Base-by-base conservation (phyloP, 179 eudicot species). In the Corrigiola litoralis region DNA sequence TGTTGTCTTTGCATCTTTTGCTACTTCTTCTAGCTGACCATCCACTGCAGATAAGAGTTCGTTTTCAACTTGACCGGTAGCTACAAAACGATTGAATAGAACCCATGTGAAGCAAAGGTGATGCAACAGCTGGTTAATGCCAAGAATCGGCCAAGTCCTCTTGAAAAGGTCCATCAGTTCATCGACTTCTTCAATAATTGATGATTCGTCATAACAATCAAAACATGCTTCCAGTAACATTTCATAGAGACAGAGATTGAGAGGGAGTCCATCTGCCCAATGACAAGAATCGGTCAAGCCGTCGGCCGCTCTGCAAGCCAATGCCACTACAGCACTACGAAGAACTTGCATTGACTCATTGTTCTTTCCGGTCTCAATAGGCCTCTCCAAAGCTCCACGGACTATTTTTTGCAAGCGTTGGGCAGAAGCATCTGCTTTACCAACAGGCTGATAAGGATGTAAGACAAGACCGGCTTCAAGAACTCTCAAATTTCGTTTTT, bases 81-180 rank as follows among this genome's bases (percentile, higher is more conserved):
- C 83, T 72, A 95, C 95, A 75, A 83, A 95, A 52, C 90, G 96
- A 59, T 91, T 82, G 66, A 95, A 95, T 20, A 95, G 66, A 71
- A 95, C 88, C 99, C 99, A 95, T 32, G 95, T 66, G 67, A 95
- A 95, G 70, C 96, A 88, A 28, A 95, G 73, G 73, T 95, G 91
- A 73, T 95, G 99, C 27, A 85, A 79, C 86, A 88, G 75, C 60
- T 95, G 99, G 78, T 85, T 88, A 17, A 95, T 75, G 60, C 97
- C 99, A 37, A 95, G 89, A 58, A 87, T 81, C 6, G 73, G 82
- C 99, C 99, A 95, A 16, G 97, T 95, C 71, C 88, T 95, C 80
- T 91, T 95, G 44, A 95, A 79, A 33, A 91, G 91, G 40, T 91
- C 99, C 89, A 95, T 88, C 36, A 95, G 75, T 77, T 95, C 99